These are phyloP conservation scores for Purpureocillium lavendulum DNA, from an alignment of 2,329 filamentous ascomycete genomes.

Conservation along the genomic window DNA sequence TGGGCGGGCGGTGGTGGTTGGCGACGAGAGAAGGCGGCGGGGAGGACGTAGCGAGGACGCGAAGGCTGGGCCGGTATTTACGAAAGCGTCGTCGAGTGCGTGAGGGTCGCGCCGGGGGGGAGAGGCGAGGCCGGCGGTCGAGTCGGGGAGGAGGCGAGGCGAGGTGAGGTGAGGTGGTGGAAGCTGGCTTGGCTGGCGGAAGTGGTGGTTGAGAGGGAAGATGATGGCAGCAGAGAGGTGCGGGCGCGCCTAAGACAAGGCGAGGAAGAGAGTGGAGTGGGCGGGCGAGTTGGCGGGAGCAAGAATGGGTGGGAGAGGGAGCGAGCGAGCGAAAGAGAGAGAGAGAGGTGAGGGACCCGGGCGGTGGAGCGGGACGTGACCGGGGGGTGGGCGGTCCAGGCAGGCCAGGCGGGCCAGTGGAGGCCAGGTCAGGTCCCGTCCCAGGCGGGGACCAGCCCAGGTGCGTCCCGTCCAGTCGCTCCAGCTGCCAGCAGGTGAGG, in stretches of 20 bases:
- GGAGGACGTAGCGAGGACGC: too few relatives aligned
- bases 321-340: background rate
- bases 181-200: background rate
- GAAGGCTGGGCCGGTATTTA: too few relatives aligned
- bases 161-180: background rate
- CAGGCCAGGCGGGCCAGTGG: background rate
- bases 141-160: background rate
- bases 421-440: too few relatives aligned
- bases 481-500: too few relatives aligned
- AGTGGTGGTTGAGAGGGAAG: background rate
- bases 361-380: slow-evolving; percentile 1
- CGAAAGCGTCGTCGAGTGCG: too few relatives aligned
- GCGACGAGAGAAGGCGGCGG: too few relatives aligned
- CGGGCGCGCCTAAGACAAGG: slow-evolving; percentile 2
- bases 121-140: background rate
- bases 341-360: slow-evolving; percentile 1
- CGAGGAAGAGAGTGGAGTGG: background rate
- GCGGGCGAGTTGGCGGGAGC: too few relatives aligned
- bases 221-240: background rate
- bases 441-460: too few relatives aligned
- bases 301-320: too few relatives aligned
- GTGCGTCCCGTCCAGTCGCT: too few relatives aligned
- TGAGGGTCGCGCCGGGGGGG: too few relatives aligned
- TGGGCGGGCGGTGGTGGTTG: too few relatives aligned
- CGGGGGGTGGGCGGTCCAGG: background rate